Evolutionary conservation across 768 basidiomycete species (phyloP).

Genomic region (Boletus edulis): DNA sequence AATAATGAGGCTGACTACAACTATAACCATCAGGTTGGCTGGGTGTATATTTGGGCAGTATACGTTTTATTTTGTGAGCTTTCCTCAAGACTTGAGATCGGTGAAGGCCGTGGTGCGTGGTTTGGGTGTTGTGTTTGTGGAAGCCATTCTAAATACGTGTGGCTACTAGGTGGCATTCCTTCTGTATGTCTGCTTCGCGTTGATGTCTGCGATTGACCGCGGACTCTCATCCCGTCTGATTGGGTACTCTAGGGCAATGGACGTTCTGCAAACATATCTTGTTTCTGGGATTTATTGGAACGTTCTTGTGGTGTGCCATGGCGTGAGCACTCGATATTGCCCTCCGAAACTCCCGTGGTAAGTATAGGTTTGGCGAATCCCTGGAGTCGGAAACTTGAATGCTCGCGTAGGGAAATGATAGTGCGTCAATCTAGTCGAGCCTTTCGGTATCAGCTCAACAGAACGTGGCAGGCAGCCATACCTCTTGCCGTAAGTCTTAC

Average conservation of each 20-base stretch:
- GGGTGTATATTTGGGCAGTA: slow-evolving; percentile 12
- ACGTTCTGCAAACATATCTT: background rate
- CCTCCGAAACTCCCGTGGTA: background rate
- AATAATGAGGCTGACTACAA: background rate
- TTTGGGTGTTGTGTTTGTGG: background rate
- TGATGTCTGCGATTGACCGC: background rate
- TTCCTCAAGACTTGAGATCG: slow-evolving; percentile 3
- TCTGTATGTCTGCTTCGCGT: background rate
- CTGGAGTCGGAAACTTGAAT: background rate
- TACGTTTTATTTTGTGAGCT: slow-evolving; percentile 7
- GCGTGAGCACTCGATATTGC: background rate
- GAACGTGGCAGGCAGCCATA: background rate
- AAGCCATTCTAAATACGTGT: background rate
- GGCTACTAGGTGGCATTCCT: background rate
- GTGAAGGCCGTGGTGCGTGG: slow-evolving; percentile 6
- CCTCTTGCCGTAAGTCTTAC: background rate
- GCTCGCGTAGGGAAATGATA: background rate
- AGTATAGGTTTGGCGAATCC: background rate
- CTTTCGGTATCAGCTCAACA: background rate
- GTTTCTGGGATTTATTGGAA: background rate
- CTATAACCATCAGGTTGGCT: background rate
- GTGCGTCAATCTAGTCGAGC: background rate
- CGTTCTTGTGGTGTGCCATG: background rate
- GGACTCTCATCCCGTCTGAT: background rate
- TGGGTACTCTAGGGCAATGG: background rate